Conservation (phyloP, 176 grass and related monocot genomes). For the Avena atlantica region DNA sequence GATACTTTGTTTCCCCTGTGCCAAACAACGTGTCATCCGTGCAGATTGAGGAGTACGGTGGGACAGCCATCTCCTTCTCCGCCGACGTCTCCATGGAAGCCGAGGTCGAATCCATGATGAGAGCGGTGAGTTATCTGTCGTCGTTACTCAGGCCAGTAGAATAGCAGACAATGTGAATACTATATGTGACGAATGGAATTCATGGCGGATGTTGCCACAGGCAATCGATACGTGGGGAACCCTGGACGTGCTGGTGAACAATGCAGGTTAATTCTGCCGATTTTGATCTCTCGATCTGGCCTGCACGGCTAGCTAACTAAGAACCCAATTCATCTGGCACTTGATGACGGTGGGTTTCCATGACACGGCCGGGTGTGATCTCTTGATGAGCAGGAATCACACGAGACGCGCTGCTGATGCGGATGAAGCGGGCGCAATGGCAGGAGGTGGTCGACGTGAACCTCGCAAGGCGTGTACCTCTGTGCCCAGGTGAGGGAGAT, state of each 20-base stretch:
- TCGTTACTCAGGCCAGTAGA: not conserved
- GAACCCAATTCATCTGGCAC: not conserved
- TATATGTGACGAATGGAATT: no score
- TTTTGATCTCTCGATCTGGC: not conserved
- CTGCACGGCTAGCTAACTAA: not conserved
- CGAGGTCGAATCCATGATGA: conserved; percentile 91
- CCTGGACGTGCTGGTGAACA: conserved; percentile 89
- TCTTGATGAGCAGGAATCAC: conserved; percentile 69
- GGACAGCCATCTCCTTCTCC: conserved; percentile 70
- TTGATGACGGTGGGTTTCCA: not conserved
- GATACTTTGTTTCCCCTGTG: not conserved
- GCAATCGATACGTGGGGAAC: conserved; percentile 78
- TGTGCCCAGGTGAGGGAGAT: conserved; percentile 67
- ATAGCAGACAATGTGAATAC: not conserved
- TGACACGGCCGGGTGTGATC: no score
- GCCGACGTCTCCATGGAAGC: conserved; percentile 81
- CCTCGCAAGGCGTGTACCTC: conserved; percentile 91
- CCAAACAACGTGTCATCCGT: not conserved
- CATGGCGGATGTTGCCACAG: conserved; percentile 41
- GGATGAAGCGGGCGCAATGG: conserved; percentile 95
- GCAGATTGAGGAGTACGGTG: conserved; percentile 80
- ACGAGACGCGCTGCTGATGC: conserved; percentile 83
- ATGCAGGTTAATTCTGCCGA: conserved; percentile 68
- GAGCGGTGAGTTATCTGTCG: conserved; percentile 60
- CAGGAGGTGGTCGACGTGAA: conserved; percentile 98